Evolutionary conservation across 148 eudicot species (phyloP).

Genomic region (Nepenthes mirabilis): DNA sequence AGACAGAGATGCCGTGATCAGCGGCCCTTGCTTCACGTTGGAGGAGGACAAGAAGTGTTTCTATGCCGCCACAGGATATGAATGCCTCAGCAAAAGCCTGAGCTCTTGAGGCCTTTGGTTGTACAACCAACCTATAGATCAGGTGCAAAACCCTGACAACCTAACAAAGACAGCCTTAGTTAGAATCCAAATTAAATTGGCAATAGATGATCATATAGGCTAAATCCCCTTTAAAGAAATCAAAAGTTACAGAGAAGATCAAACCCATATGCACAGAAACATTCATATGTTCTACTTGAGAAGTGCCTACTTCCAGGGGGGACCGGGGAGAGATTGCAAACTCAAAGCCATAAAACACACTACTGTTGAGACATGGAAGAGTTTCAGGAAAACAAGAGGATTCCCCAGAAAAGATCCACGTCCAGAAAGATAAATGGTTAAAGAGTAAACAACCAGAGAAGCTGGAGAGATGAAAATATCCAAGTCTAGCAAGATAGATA

Average conservation of each 20-base stretch:
- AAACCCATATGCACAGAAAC: neutral
- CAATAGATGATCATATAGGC: neutral
- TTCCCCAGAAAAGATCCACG: too few species aligned
- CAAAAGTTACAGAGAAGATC: neutral
- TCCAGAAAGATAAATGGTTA: too few species aligned
- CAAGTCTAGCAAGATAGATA: too few species aligned
- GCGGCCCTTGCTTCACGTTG: constrained; percentile 88
- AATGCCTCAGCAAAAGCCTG: constrained; percentile 86
- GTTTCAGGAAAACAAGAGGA: too few species aligned
- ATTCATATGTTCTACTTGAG: too few species aligned
- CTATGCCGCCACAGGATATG: constrained; percentile 87
- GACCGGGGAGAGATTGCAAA: too few species aligned
- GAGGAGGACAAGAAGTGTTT: constrained; percentile 90
- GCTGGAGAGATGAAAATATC: too few species aligned
- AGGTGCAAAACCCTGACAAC: constrained; percentile 91
- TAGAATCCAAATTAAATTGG: constrained; percentile 3
- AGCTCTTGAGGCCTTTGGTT: constrained; percentile 86
- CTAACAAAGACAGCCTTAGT: constrained; percentile 31
- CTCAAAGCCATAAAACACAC: too few species aligned
- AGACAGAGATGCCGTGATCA: constrained; percentile 37
- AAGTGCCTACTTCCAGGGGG: too few species aligned
- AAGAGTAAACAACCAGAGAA: too few species aligned
- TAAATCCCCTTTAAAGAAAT: neutral
- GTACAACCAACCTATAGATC: constrained; percentile 87
- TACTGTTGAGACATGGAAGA: too few species aligned